Evolutionary conservation across 2,329 filamentous ascomycete species (phyloP), one percentile per base, ranked within the genome.

Genomic region (Penicillium sp.): DNA sequence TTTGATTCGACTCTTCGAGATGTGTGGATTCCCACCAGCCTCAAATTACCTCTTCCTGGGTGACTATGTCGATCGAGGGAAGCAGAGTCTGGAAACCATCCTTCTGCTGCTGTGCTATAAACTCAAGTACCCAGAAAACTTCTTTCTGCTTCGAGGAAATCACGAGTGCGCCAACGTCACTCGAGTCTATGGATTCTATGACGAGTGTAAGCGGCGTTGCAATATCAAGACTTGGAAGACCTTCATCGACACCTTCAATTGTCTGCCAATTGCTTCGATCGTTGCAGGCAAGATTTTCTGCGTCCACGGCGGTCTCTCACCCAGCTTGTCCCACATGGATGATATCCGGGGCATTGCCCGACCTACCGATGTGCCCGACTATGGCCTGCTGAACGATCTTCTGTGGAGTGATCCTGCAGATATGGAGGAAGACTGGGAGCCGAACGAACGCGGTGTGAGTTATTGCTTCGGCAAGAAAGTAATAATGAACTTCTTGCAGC

Each of bases 381-480:
- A 96, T 66, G 93, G 93, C 10, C 73, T 98, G 44, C 76, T 98
- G 46, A 97, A 97, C 66, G 93, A 98, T 65, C 76, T 98, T 23
- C 76, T 98, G 14, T 98, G 93, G 93, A 95, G 90, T 52, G 93
- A 98, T 66, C 93, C 93, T 0, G 93, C 91, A 45, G 93, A 98
- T 55, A 96, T 97, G 88, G 90, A 96, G 53, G 85, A 86, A 58
- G 93, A 97, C 60, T 98, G 93, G 93, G 91, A 97, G 66, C 88
- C 89, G 14, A 98, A 97, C 55, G 93, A 98, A 68, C 77, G 93
- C 64, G 93, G 93, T 42, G 93, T 98, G 40, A 96, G 90, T 66
- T 98, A 97, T 68, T 97, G 93, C 66, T 98, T 98, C 65, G 91
- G 91, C 39, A 97, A 97, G 71, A 93, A 94, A 64, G 91, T 98